These are phyloP conservation scores for Cladosporium velox DNA, from an alignment of 2,329 filamentous ascomycete genomes.

Conservation along the genomic window DNA sequence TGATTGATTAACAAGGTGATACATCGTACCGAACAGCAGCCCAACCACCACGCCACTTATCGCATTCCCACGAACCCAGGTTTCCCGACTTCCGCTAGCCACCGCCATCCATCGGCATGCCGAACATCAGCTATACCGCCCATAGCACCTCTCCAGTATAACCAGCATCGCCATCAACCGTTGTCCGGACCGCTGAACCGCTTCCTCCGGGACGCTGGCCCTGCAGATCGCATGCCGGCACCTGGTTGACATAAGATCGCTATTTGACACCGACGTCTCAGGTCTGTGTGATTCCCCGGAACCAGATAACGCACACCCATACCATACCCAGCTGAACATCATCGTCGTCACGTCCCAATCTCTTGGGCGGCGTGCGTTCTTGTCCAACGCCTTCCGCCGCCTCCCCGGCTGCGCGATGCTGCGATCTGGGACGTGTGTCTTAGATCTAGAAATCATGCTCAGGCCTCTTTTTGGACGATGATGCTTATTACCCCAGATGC, in stretches of 20 bases:
- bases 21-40: neutral
- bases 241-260: neutral
- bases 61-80: neutral
- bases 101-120: neutral
- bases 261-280: neutral
- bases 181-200: neutral
- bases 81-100: neutral
- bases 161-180: neutral
- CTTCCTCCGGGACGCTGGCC: neutral
- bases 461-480: neutral
- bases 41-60: slow-evolving; percentile 2
- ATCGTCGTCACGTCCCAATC: neutral
- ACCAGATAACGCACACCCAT: neutral
- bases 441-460: neutral
- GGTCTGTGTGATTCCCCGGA: neutral
- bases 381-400: neutral
- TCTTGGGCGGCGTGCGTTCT: neutral
- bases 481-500: neutral
- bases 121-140: neutral
- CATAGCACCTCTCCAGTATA: neutral
- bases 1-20: neutral
- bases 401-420: neutral
- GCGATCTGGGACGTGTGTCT: slow-evolving; percentile 2
- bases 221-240: neutral
- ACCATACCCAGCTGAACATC: neutral